Base-by-base conservation (phyloP, 306 rosid genomes). In the Trifolium pratense region DNA sequence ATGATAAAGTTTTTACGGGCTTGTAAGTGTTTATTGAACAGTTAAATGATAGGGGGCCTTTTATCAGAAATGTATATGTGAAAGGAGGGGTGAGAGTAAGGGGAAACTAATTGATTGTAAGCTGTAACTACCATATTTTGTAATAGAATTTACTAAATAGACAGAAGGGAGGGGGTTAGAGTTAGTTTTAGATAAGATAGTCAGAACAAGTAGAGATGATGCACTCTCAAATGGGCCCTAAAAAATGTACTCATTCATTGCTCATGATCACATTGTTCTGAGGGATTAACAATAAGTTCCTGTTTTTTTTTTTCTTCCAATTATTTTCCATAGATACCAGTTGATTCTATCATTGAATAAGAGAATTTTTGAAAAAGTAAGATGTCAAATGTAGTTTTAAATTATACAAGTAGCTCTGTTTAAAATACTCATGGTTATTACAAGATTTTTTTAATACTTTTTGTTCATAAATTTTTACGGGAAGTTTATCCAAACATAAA, bases 381-480 rank as follows among this genome's bases (percentile, higher is more conserved):
- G 69, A 39, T 20, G 69, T 31, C 5, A 40, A 64, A 64, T 32
- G 32, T 64, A 64, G 16, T 39, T 64, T 64, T 11, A 64, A 39
- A 21, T 64, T 8, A 18, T 20, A 36, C 23, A 4, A 18, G 51
- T 2, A 17, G 26, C 26, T 63, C 37, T 63, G 7, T 64, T 64
- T 64, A 18, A 18, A n/a, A 64, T 7, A 6, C 18, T 39, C 70
- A 39, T 59, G 37, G 48, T 64, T 63, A 63, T 37, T 63, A 14
- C 21, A 32, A 15, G 6, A 37, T 63, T 37, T 17, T 36, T 18
- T 63, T 42, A 10, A 39, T 18, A 18, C 12, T 18, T 63, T 39
- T 39, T 64, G 5, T 39, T 20, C 32, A 18, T 39, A 11, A 64
- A 36, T 52, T 34, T 45, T 70, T 60, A n/a, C n/a, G n/a, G n/a